Conservation (phyloP, 2,329 filamentous ascomycete genomes). For the Coniochaeta sp. region DNA sequence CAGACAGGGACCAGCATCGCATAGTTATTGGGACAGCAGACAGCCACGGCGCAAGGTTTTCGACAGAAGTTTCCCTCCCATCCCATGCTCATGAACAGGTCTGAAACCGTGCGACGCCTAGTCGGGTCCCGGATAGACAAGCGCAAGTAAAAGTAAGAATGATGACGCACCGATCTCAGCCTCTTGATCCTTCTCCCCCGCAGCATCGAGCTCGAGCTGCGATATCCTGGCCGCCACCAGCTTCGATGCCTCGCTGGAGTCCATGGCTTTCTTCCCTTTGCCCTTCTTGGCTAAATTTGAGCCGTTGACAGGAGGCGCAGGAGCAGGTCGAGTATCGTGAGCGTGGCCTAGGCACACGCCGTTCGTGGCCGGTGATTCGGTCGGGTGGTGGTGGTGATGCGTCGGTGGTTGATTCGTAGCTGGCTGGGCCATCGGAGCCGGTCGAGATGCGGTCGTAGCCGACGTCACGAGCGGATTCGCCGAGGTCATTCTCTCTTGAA, state of each 20-base stretch:
- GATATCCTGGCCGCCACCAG: conserved; percentile 89
- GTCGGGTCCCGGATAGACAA: not conserved
- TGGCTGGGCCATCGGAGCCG: conserved; percentile 23
- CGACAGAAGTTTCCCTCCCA: not conserved
- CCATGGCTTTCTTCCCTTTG: conserved; percentile 68
- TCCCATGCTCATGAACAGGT: not conserved
- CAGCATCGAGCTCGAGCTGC: conserved; percentile 87
- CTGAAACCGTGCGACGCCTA: not conserved
- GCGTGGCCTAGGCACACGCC: conserved; percentile 19
- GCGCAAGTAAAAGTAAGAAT: conserved; percentile 8
- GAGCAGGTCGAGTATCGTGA: conserved; percentile 33
- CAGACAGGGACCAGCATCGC: not conserved
- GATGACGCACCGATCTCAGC: conserved; percentile 70
- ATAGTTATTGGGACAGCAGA: not conserved
- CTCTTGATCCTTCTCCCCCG: conserved; percentile 91
- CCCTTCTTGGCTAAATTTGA: conserved; percentile 42
- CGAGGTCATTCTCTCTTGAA: conserved; percentile 23
- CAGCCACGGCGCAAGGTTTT: not conserved
- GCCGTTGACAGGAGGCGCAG: conserved; percentile 28
- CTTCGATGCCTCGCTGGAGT: conserved; percentile 85
- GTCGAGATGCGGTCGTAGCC: conserved; percentile 21
- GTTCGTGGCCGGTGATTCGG: conserved; percentile 19
- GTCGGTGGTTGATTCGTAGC: conserved; percentile 12
- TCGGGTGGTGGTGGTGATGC: not conserved
- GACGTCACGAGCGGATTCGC: conserved; percentile 24